Evolutionary conservation across 163 green algal genomes (phyloP), one percentile per base, ranked within the genome.

Genomic region (Chlorella variabilis): DNA sequence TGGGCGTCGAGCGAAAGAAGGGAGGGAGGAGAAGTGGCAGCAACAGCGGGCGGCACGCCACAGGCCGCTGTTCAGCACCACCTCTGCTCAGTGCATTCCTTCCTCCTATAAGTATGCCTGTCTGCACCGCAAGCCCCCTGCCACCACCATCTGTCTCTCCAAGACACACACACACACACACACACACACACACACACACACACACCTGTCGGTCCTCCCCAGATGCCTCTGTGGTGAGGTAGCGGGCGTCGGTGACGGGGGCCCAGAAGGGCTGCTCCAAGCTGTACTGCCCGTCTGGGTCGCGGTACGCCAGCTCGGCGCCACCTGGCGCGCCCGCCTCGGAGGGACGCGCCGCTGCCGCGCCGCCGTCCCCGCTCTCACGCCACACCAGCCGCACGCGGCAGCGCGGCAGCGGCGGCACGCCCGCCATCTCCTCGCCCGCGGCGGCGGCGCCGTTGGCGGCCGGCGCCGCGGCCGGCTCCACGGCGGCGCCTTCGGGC

Each of bases 381-480:
- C 86, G 45, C 78, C 59, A 90, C 3, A 75, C 48, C 31, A 97
- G 36, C 49, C 83, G 82, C 8, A 97, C 84, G 23, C 89, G 84
- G 71, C 86, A 93, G 3, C 85, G 82, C 31, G 91, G 84, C 75
- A 94, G 84, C 25, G 94, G 80, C 20, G 94, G 92, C 51, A 94
- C 92, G 41, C 92, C 91, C 63, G 90, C 87, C 54, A 94, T 78
- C 41, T 93, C 85, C 18, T 38, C n/a, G 15, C 56, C 38, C n/a
- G n/a, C n/a, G n/a, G 29, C n/a, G 49, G 8, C 51, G 49, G 27
- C n/a, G 45, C 65, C 39, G 3, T 51, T 29, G 27, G 66, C 77
- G 4, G 66, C 77, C 1, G 77, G 51, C 11, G 67, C 67, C 1
- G 48, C 79, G 2, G 31, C 38, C 87, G 91, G 76, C 23, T 91